Conservation (phyloP, 2,329 filamentous ascomycete species). For the Aspergillus arachidicola region DNA sequence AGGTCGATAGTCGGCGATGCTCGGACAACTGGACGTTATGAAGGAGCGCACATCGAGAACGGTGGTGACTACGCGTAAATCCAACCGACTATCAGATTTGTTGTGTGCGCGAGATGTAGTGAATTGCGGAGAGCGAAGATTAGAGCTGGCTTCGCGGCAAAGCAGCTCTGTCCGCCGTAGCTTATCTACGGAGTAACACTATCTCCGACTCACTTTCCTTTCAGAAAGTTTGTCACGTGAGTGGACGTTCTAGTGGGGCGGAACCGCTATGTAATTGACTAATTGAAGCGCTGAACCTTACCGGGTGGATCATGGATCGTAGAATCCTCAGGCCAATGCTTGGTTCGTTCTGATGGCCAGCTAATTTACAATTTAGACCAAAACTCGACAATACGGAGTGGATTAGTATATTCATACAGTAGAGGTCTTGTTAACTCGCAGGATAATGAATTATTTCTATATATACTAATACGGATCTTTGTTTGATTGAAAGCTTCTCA, state of each 20-base stretch:
- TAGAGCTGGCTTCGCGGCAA: not conserved
- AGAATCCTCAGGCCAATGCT: too few species aligned
- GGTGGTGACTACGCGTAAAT: slow-evolving; percentile 8
- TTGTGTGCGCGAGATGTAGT: not conserved
- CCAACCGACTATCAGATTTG: not conserved
- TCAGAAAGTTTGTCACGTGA: not conserved
- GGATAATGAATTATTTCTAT: too few species aligned
- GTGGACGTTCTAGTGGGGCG: not conserved
- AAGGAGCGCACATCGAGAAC: slow-evolving; percentile 15
- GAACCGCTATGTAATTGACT: not conserved
- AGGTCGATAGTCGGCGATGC: slow-evolving; percentile 1
- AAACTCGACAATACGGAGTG: too few species aligned
- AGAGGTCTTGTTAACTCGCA: too few species aligned
- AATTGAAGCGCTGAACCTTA: not conserved
- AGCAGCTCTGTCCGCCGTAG: not conserved
- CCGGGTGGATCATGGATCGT: too few species aligned
- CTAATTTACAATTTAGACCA: too few species aligned
- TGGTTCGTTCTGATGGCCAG: too few species aligned
- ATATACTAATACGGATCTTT: too few species aligned
- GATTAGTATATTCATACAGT: too few species aligned
- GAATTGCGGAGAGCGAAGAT: not conserved
- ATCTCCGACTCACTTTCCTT: not conserved
- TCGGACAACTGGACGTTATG: slow-evolving; percentile 3
- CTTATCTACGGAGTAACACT: not conserved
- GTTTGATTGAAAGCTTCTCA: too few species aligned